A percentile compares a stretch with the other conserved stretches of the same genome.
phyloP scores from a whole-genome alignment of 768 basidiomycete genomes.

The Dendrothele bispora region DNA sequence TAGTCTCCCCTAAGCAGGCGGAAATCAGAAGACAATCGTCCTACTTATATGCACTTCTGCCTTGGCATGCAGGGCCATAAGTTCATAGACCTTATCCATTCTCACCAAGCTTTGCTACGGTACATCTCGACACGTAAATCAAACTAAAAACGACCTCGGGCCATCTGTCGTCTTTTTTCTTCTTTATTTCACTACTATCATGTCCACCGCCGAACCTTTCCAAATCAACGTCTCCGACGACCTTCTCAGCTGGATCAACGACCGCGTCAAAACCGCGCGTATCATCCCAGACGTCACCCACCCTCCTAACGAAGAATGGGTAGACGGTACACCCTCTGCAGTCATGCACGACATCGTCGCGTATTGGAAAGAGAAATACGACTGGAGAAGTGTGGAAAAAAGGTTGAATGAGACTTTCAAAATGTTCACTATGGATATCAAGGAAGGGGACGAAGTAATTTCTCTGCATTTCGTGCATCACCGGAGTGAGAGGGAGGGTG shows the following conservation, averaged over 20 bases:
- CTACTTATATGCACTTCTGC: too few species aligned
- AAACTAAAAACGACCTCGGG: too few species aligned
- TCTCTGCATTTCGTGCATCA: slow-evolving; percentile 57
- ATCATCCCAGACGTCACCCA: slow-evolving; percentile 47
- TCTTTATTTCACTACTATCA: not conserved
- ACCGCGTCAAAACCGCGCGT: slow-evolving; percentile 40
- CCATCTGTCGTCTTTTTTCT: not conserved
- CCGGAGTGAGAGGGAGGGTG: slow-evolving; percentile 34
- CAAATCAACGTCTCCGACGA: slow-evolving; percentile 36
- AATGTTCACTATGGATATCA: slow-evolving; percentile 52
- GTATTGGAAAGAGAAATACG: slow-evolving; percentile 46
- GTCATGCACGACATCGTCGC: slow-evolving; percentile 41
- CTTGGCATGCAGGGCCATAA: too few species aligned
- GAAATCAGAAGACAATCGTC: too few species aligned
- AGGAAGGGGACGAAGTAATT: slow-evolving; percentile 42
- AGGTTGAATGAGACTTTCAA: slow-evolving; percentile 46
- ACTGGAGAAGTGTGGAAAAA: slow-evolving; percentile 50
- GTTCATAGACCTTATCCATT: too few species aligned
- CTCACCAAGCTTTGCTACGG: too few species aligned
- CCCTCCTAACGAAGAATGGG: slow-evolving; percentile 44
- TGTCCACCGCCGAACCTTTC: slow-evolving; percentile 29
- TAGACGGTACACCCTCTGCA: slow-evolving; percentile 44
- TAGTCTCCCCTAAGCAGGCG: too few species aligned
- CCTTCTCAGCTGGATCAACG: slow-evolving; percentile 36
- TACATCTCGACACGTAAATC: too few species aligned